Conservation (phyloP, 768 basidiomycete species). For the Suillus brevipes region DNA sequence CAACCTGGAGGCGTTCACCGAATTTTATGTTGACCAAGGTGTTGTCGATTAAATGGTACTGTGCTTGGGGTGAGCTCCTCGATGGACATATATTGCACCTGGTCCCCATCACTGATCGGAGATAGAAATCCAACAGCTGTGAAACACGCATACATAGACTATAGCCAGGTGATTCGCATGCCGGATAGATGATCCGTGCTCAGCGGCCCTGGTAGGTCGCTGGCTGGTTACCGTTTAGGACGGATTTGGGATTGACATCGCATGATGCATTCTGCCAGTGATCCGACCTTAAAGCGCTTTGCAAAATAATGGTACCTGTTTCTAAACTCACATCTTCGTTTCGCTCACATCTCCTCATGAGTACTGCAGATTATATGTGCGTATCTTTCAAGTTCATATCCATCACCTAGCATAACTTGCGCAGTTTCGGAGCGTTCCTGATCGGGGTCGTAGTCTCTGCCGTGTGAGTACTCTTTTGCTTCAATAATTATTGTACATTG, state of each 20-base stretch:
- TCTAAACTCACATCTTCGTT: not conserved
- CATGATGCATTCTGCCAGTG: not conserved
- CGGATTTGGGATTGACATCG: not conserved
- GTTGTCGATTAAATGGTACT: too few species aligned
- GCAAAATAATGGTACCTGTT: not conserved
- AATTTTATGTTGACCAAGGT: too few species aligned
- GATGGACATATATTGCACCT: too few species aligned
- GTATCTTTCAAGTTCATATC: slow-evolving; percentile 7
- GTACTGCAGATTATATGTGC: slow-evolving; percentile 30
- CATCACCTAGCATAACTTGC: slow-evolving; percentile 2
- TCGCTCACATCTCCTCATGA: not conserved
- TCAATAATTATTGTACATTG: not conserved
- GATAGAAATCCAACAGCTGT: too few species aligned
- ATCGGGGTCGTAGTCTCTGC: slow-evolving; percentile 48
- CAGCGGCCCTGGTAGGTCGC: not conserved
- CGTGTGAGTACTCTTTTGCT: slow-evolving; percentile 33
- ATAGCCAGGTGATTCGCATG: not conserved
- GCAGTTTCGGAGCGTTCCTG: slow-evolving; percentile 47
- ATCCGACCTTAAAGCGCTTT: not conserved
- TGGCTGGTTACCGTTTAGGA: not conserved
- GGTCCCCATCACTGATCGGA: too few species aligned
- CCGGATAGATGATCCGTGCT: not conserved
- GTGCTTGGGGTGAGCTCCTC: too few species aligned
- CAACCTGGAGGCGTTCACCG: too few species aligned
- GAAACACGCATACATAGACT: too few species aligned